Base-by-base conservation (phyloP, 495 filamentous ascomycete genomes). In the Podospora appendiculata region DNA sequence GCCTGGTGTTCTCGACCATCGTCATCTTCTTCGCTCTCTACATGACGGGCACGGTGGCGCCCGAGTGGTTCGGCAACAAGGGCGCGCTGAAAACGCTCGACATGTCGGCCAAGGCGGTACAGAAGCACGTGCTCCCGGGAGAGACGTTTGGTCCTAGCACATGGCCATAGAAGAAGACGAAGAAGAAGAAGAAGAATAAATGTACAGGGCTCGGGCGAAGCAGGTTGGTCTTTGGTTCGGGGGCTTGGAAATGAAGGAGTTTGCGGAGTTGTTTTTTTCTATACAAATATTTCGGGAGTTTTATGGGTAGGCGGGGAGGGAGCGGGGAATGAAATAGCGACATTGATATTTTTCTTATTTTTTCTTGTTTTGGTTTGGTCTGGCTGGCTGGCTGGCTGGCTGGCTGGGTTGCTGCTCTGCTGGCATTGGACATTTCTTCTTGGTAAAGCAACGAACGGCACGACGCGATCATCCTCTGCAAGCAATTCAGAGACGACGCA, bases 1-100 rank as follows among this genome's bases (percentile, higher is more conserved):
- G 86, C 11, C 71, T 89, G 18, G 77, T 79, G 2, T 65, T 89
- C 7, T 77, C 72, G 45, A 86, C 84, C 0, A 77, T 90, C 47
- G 58, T 89, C 18, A 85, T 89, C 48, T 87, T 90, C 74, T 76
- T 89, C 48, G 72, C 85, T 0, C 69, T 90, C 6, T 76, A 79
- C 32, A 77, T 79, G 33, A 70, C 79, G 18, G 60, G 70, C 12
- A 76, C 74, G 6, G 50, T 63, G 6, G 71, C 79, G 55, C 79
- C 84, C 0, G 56, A 59, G 6, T 90, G 87, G 87, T 89, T 81
- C 70, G 86, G 87, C 0, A 86, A 82, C 36, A 68, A 60, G 0
- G 74, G 76, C 2, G 62, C 72, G 1, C 59, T 65, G 43, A 51
- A 60, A 14, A 74, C 72, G 18, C 53, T 77, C 2, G 73, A 77